These are phyloP conservation scores for Periconia macrospinosa DNA, from an alignment of 2,329 filamentous ascomycete genomes.

Conservation along the genomic window DNA sequence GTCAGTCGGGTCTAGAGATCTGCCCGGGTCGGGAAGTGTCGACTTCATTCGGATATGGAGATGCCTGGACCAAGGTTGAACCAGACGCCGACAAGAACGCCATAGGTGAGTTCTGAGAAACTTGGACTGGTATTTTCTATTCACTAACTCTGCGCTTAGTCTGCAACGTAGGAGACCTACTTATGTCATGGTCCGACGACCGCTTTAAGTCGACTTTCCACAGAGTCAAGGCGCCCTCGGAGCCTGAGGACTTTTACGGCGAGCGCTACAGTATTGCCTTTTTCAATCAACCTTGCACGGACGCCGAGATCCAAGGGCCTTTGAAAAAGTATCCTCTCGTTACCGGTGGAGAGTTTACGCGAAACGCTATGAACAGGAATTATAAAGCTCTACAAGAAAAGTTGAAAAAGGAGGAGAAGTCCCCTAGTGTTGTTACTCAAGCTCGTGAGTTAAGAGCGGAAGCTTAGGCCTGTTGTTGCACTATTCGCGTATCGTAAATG, in stretches of 20 bases:
- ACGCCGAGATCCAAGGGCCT: conserved; percentile 62
- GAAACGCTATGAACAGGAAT: conserved; percentile 59
- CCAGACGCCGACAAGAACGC: conserved; percentile 36
- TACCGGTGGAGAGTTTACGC: conserved; percentile 63
- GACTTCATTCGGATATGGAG: conserved; percentile 61
- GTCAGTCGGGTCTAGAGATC: conserved; percentile 65
- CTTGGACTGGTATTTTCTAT: not conserved
- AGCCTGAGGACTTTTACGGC: conserved; percentile 59
- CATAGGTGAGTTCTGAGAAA: conserved; percentile 10
- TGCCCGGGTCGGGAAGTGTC: conserved; percentile 65
- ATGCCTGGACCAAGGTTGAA: conserved; percentile 66
- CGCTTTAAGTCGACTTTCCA: conserved; percentile 69
- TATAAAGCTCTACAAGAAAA: conserved; percentile 57
- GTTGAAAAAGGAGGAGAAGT: conserved; percentile 28
- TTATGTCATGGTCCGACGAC: conserved; percentile 70
- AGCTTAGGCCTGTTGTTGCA: not conserved
- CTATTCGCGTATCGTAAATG: too few species aligned
- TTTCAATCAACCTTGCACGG: conserved; percentile 65
- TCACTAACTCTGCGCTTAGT: conserved; percentile 49
- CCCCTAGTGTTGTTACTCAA: not conserved
- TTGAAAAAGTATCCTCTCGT: conserved; percentile 63
- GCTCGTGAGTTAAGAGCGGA: not conserved
- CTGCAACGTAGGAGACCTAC: conserved; percentile 67
- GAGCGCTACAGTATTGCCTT: conserved; percentile 67
- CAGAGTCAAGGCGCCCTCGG: conserved; percentile 63